Conservation (phyloP, 805 yeast genomes). For the Torulaspora maleeae region DNA sequence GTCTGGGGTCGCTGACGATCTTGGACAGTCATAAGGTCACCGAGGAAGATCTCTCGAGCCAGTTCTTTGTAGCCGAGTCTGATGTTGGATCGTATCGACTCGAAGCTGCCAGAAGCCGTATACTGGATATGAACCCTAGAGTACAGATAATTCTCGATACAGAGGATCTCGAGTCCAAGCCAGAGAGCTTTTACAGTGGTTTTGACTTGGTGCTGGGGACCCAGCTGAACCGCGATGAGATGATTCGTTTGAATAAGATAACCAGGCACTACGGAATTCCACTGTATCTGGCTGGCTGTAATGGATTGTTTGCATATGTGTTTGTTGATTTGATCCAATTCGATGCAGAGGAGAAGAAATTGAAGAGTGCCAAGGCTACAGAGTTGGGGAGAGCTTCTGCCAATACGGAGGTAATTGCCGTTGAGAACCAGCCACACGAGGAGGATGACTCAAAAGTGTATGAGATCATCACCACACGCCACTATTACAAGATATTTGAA, state of each 20-base stretch:
- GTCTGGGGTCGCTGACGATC: constrained; percentile 73
- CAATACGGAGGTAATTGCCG: constrained; percentile 42
- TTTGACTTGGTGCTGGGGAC: constrained; percentile 77
- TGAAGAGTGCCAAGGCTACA: constrained; percentile 46
- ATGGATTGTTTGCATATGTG: constrained; percentile 80
- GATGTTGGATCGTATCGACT: constrained; percentile 56
- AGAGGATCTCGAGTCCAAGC: constrained; percentile 21
- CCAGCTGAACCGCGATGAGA: constrained; percentile 45
- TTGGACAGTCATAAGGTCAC: constrained; percentile 52
- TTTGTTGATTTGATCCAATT: constrained; percentile 74
- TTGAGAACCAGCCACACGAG: constrained; percentile 34
- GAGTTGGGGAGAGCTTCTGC: constrained; percentile 45
- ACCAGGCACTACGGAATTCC: constrained; percentile 59
- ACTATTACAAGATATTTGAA: constrained; percentile 37
- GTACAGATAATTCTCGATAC: constrained; percentile 53
- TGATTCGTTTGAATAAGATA: constrained; percentile 46
- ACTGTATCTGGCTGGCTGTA: constrained; percentile 60
- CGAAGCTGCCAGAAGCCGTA: constrained; percentile 49
- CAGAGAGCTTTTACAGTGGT: constrained; percentile 40
- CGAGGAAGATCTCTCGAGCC: constrained; percentile 64
- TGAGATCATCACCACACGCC: constrained; percentile 39
- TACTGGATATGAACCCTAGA: constrained; percentile 74
- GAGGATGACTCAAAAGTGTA: constrained; percentile 35
- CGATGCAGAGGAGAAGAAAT: constrained; percentile 49
- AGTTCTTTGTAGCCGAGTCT: constrained; percentile 60